A percentile compares a stretch with the other conserved stretches of the same genome.
These are phyloP conservation scores for Lasiosphaeriaceae sp. DNA, from an alignment of 495 filamentous ascomycete genomes.

Conservation along the genomic window DNA sequence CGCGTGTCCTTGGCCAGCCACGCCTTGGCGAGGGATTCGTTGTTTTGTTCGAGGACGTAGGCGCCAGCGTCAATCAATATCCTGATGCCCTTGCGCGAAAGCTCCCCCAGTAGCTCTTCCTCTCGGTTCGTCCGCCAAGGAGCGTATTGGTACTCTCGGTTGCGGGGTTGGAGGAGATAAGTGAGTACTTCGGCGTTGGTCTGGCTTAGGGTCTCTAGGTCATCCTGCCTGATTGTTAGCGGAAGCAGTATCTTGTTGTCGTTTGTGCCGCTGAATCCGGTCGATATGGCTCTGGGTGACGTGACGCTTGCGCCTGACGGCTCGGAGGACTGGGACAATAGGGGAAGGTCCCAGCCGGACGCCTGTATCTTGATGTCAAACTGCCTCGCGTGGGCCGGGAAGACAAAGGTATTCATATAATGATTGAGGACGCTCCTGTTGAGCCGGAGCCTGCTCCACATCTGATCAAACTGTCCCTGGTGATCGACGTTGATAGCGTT, in stretches of 20 bases:
- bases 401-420: constrained; percentile 52
- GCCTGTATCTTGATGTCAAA: constrained; percentile 50
- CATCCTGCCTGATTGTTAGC: constrained; percentile 48
- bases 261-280: constrained; percentile 55
- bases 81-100: background rate
- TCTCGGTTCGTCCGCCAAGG: background rate
- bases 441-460: constrained; percentile 36
- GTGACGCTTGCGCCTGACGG: no score
- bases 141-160: constrained; percentile 28
- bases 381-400: constrained; percentile 48
- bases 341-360: constrained; percentile 51
- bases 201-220: constrained; percentile 42
- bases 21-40: constrained; percentile 30
- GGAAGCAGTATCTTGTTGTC: constrained; percentile 47
- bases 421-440: constrained; percentile 41
- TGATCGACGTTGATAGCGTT: constrained; percentile 50
- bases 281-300: constrained; percentile 29
- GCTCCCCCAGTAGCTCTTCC: background rate
- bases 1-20: constrained; percentile 43
- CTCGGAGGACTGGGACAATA: no score
- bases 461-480: constrained; percentile 35
- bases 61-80: constrained; percentile 41
- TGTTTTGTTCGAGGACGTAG: constrained; percentile 43
- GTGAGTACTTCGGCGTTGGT: constrained; percentile 53
- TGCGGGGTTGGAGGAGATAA: constrained; percentile 45